Conservation (phyloP, 495 filamentous ascomycete genomes). For the Neurospora sp. region DNA sequence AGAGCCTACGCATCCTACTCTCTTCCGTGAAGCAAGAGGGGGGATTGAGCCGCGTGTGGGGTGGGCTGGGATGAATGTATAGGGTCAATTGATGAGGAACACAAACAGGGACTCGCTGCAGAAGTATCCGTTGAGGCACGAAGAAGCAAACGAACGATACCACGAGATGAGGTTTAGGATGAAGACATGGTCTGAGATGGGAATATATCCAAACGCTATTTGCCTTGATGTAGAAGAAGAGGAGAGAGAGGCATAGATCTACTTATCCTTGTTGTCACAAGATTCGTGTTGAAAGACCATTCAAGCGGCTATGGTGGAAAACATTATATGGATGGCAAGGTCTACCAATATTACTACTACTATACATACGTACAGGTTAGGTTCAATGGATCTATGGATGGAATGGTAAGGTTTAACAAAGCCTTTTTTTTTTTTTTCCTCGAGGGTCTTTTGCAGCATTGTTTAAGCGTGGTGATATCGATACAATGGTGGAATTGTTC, state of each 20-base stretch:
- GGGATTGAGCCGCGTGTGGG: not conserved
- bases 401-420: not conserved
- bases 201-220: not conserved
- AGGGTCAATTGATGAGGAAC: not conserved
- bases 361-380: not conserved
- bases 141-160: not conserved
- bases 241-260: not conserved
- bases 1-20: not conserved
- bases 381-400: not conserved
- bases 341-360: not conserved
- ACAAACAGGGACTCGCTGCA: not conserved
- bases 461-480: not conserved
- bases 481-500: not conserved
- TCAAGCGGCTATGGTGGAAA: not conserved
- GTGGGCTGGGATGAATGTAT: not conserved
- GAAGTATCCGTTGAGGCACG: not conserved
- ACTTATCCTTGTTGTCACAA: not conserved
- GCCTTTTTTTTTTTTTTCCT: not conserved
- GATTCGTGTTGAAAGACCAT: not conserved
- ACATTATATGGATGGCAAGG: not conserved
- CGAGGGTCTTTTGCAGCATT: not conserved
- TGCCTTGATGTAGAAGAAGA: not conserved
- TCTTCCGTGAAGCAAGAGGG: not conserved
- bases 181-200: not conserved
- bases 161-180: not conserved